These are phyloP conservation scores for Phaseolus coccineus DNA, from an alignment of 331 rosid genomes.

Conservation along the genomic window DNA sequence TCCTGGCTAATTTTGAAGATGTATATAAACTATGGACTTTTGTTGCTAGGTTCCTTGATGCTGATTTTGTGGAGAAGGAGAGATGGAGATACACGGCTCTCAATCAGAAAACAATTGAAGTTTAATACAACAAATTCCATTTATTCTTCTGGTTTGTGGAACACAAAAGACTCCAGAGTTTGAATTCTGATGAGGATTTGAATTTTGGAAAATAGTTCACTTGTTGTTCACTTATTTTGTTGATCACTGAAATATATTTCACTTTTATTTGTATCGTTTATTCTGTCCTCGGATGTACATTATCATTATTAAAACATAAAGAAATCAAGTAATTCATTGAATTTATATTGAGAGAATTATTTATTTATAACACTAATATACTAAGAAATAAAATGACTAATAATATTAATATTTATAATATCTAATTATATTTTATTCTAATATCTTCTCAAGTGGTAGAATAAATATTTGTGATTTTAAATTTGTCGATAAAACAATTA, in stretches of 20 bases:
- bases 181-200: conserved; percentile 43
- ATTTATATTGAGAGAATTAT: no score
- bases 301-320: neutral
- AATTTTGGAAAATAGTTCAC: conserved; percentile 11
- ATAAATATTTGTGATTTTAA: no score
- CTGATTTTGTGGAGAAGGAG: conserved; percentile 96
- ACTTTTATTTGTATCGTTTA: conserved; percentile 21
- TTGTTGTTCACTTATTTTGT: conserved; percentile 43
- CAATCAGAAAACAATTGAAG: conserved; percentile 83
- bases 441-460: no score
- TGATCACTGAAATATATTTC: conserved; percentile 36
- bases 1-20: conserved; percentile 84
- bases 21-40: conserved; percentile 85
- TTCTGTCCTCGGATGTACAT: conserved; percentile 39
- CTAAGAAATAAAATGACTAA: no score
- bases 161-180: conserved; percentile 36
- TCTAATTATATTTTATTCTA: no score
- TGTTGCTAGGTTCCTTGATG: conserved; percentile 91
- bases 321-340: no score
- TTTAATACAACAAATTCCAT: conserved; percentile 51
- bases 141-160: conserved; percentile 50
- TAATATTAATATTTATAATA: no score
- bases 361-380: no score
- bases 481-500: no score
- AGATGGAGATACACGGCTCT: conserved; percentile 97